A percentile compares a stretch with the other conserved stretches of the same genome.
phyloP scores from a whole-genome alignment of 1,284 basidiomycete genomes.

The Microbotryum lychnidis-dioicae region DNA sequence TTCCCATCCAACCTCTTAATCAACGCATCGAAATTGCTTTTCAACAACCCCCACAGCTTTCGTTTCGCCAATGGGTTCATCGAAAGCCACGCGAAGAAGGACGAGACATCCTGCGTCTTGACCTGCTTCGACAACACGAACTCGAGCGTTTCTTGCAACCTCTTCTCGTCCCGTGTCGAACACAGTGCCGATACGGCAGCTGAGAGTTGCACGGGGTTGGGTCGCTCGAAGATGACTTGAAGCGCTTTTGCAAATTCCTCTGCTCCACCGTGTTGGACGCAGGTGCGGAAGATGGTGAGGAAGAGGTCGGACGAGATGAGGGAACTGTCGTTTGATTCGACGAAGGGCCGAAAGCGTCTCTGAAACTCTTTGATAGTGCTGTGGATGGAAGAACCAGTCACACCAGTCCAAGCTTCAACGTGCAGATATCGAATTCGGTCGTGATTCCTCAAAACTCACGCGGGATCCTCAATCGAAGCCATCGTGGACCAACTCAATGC shows the following conservation, averaged over 20 bases:
- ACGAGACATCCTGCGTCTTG: too few relatives aligned
- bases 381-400: too few relatives aligned
- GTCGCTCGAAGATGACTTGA: background rate
- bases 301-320: conserved; percentile 68
- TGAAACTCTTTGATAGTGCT: conserved; percentile 50
- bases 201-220: too few relatives aligned
- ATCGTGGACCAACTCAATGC: conserved; percentile 58
- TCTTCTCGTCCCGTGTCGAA: too few relatives aligned
- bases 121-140: too few relatives aligned
- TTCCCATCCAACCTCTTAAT: background rate
- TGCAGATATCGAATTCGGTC: too few relatives aligned
- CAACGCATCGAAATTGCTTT: conserved; percentile 30
- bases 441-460: background rate
- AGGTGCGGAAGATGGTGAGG: conserved; percentile 45
- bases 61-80: conserved; percentile 36
- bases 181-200: too few relatives aligned
- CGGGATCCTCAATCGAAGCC: conserved; percentile 44
- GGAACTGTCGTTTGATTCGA: conserved; percentile 64
- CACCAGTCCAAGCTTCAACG: too few relatives aligned
- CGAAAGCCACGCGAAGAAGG: conserved; percentile 35
- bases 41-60: conserved; percentile 37
- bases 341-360: conserved; percentile 40
- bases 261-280: conserved; percentile 5
- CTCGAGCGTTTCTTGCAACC: too few relatives aligned
- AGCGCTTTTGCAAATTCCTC: conserved; percentile 37